These are phyloP conservation scores for Eucommia ulmoides DNA, from an alignment of 257 asterid species.

Conservation along the genomic window DNA sequence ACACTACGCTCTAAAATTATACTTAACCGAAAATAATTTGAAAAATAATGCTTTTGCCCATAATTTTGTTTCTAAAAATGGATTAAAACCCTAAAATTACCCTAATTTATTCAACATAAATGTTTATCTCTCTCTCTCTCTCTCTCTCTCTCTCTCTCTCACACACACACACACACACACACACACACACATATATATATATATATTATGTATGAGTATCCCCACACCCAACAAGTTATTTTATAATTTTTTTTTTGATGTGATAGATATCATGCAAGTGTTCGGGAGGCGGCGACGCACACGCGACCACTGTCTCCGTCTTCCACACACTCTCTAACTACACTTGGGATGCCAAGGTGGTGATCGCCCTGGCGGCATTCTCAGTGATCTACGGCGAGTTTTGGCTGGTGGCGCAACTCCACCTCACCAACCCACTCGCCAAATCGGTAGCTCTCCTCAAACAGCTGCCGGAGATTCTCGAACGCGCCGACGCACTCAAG, in stretches of 20 bases:
- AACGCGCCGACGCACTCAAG: conserved; percentile 13
- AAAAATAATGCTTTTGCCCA: background rate
- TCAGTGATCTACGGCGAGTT: conserved; percentile 28
- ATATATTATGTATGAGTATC: no score
- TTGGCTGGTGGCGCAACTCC: conserved; percentile 24
- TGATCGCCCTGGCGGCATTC: conserved; percentile 27
- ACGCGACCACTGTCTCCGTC: conserved; percentile 18
- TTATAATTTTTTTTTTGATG: background rate
- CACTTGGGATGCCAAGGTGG: conserved; percentile 33
- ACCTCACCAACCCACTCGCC: conserved; percentile 24
- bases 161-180: no score
- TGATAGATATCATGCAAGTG: conserved; percentile 24
- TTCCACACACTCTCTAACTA: conserved; percentile 21
- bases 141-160: no score
- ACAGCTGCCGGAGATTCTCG: conserved; percentile 31
- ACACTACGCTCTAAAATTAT: background rate
- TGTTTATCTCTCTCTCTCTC: background rate
- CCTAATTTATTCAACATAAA: background rate
- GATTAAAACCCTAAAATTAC: background rate
- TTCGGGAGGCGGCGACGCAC: conserved; percentile 23
- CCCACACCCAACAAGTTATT: background rate
- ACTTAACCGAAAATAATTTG: background rate
- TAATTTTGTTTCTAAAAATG: background rate
- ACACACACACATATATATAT: no score
- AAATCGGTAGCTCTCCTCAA: conserved; percentile 22